Conservation (phyloP, 192 early-diverging fungal species). For the Cetraspora pellucida region DNA sequence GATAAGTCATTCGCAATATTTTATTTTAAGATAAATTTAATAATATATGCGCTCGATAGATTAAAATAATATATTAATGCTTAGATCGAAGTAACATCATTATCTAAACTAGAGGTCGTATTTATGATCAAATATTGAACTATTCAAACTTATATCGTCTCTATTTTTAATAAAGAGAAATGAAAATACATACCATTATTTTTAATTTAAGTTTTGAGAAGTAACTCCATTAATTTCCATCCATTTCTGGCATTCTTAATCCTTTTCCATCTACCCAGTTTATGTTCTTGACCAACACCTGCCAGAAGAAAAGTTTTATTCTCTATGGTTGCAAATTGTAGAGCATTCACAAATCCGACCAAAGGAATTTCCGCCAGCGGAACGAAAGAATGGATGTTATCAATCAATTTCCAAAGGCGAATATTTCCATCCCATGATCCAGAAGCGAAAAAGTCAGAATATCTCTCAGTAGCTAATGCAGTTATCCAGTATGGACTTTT, state of each 20-base stretch:
- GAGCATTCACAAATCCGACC: constrained; percentile 61
- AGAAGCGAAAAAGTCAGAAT: constrained; percentile 88
- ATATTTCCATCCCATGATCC: constrained; percentile 89
- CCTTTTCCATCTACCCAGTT: constrained; percentile 87
- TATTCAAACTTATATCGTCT: neutral
- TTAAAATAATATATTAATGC: neutral
- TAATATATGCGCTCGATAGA: neutral
- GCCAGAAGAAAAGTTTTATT: constrained; percentile 60
- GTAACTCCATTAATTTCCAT: constrained; percentile 68
- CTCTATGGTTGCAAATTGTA: constrained; percentile 45
- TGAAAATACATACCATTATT: neutral
- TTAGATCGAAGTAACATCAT: neutral
- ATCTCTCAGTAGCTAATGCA: constrained; percentile 76
- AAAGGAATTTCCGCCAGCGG: constrained; percentile 66
- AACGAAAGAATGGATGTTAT: constrained; percentile 64
- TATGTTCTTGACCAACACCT: constrained; percentile 87
- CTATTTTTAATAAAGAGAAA: neutral
- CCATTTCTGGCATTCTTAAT: constrained; percentile 77
- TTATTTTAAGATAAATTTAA: neutral
- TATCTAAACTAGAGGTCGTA: no score
- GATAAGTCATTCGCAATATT: constrained; percentile 33
- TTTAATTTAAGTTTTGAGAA: constrained; percentile 31
- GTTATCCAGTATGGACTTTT: constrained; percentile 77
- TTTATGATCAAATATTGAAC: no score
- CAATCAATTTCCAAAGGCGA: constrained; percentile 82